Conservation (phyloP, 345 rosid genomes). For the Moricandia arvensis region DNA sequence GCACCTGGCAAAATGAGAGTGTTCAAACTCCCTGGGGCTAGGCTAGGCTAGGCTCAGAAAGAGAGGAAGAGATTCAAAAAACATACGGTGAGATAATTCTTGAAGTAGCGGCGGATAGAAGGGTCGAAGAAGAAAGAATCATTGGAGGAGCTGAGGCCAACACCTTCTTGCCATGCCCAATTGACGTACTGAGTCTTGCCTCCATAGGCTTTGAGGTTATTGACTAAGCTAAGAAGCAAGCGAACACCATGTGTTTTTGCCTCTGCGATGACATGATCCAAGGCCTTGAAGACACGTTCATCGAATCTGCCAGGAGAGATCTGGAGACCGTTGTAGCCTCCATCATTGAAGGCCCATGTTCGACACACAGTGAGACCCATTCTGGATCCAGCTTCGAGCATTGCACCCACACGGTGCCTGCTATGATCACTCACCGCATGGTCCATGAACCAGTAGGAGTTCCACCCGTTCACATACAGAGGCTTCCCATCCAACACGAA, state of each 20-base stretch:
- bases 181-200: constrained; percentile 94
- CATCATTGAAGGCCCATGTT: constrained; percentile 97
- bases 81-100: constrained; percentile 64
- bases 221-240: constrained; percentile 82
- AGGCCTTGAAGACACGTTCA: constrained; percentile 84
- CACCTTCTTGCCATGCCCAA: constrained; percentile 99
- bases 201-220: constrained; percentile 86
- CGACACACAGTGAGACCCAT: constrained; percentile 97
- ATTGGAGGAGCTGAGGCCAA: constrained; percentile 85
- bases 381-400: constrained; percentile 76
- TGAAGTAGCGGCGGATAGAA: constrained; percentile 80
- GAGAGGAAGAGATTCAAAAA: neutral
- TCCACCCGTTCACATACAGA: constrained; percentile 85
- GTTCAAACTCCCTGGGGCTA: neutral
- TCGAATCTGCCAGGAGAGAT: constrained; percentile 83
- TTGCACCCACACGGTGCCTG: constrained; percentile 57
- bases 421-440: constrained; percentile 68
- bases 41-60: neutral
- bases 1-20: constrained; percentile 47
- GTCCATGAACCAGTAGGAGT: constrained; percentile 95
- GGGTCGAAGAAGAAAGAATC: constrained; percentile 98
- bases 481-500: constrained; percentile 63
- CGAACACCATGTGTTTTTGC: constrained; percentile 67
- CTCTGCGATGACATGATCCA: constrained; percentile 91
- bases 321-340: constrained; percentile 89